phyloP scores from a whole-genome alignment of 805 yeast genomes.

The Starmerella asiatica region DNA sequence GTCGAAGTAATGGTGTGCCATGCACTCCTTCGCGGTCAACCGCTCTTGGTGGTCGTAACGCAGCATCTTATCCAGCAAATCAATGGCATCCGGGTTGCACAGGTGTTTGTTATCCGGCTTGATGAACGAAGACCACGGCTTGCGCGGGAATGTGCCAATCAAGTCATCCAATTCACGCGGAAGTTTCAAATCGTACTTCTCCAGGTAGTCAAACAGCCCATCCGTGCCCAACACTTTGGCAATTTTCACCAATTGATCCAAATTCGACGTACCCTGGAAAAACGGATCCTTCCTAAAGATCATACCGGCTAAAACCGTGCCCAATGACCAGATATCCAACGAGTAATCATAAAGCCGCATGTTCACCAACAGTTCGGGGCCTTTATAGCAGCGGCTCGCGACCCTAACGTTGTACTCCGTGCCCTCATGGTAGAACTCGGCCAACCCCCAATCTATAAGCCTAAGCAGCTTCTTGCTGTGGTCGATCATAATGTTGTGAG shows the following conservation, averaged over 20 bases:
- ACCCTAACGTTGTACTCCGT: conserved; percentile 84
- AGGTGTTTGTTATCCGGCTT: conserved; percentile 56
- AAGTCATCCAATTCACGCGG: conserved; percentile 71
- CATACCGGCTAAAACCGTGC: conserved; percentile 83
- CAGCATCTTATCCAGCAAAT: conserved; percentile 58
- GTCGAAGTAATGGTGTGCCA: conserved; percentile 60
- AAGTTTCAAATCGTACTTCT: conserved; percentile 54
- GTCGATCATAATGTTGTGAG: conserved; percentile 89
- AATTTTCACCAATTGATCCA: conserved; percentile 82
- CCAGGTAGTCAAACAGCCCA: conserved; percentile 50
- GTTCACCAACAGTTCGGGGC: conserved; percentile 79
- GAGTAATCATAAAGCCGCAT: conserved; percentile 76
- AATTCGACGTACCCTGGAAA: conserved; percentile 82
- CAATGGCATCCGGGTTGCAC: conserved; percentile 57
- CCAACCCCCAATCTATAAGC: conserved; percentile 89
- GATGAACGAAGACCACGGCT: conserved; percentile 76
- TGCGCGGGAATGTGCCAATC: conserved; percentile 53
- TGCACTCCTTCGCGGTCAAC: conserved; percentile 77
- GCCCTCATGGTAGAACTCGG: conserved; percentile 83
- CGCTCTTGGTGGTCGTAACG: conserved; percentile 80
- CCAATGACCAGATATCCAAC: conserved; percentile 79
- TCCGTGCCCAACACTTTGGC: conserved; percentile 80
- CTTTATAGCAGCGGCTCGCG: conserved; percentile 83
- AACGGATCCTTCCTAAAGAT: conserved; percentile 83
- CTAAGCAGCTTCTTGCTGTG: conserved; percentile 47